These are phyloP conservation scores for Termitomyces sp. DNA, from an alignment of 768 basidiomycete genomes.

Conservation along the genomic window DNA sequence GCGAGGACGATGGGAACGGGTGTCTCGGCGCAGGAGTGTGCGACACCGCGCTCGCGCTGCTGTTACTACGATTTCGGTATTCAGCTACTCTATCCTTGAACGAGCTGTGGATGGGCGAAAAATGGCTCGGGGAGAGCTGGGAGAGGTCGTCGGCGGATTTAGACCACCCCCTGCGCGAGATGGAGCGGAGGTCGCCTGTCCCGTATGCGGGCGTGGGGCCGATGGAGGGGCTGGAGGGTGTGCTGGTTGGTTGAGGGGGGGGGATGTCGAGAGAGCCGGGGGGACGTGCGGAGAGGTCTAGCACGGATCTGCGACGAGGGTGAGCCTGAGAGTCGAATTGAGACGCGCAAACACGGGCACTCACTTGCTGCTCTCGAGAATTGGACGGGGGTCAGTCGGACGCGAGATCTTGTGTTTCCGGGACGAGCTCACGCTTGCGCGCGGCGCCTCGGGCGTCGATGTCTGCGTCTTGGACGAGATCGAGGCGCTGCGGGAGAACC, in stretches of 20 bases:
- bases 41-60: conserved; percentile 34
- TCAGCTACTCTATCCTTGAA: conserved; percentile 65
- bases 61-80: conserved; percentile 62
- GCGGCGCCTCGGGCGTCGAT: conserved; percentile 27
- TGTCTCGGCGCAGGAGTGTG: too few species aligned
- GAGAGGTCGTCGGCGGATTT: conserved; percentile 78
- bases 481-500: conserved; percentile 66
- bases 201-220: conserved; percentile 21
- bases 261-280: conserved; percentile 45
- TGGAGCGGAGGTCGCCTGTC: conserved; percentile 65
- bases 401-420: conserved; percentile 82
- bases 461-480: conserved; percentile 39
- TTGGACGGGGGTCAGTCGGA: conserved; percentile 80
- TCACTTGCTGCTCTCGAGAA: conserved; percentile 41
- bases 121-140: conserved; percentile 38
- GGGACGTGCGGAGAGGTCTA: conserved; percentile 54
- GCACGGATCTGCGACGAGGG: conserved; percentile 50
- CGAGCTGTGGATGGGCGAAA: conserved; percentile 22
- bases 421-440: conserved; percentile 16
- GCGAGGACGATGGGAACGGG: conserved; percentile 31
- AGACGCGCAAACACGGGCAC: too few species aligned
- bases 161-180: conserved; percentile 76
- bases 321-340: too few species aligned
- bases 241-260: too few species aligned
- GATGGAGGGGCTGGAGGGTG: too few species aligned